A percentile compares a stretch with the other conserved stretches of the same genome.
phyloP scores from a whole-genome alignment of 768 basidiomycete species.

The Boletus patriciae region DNA sequence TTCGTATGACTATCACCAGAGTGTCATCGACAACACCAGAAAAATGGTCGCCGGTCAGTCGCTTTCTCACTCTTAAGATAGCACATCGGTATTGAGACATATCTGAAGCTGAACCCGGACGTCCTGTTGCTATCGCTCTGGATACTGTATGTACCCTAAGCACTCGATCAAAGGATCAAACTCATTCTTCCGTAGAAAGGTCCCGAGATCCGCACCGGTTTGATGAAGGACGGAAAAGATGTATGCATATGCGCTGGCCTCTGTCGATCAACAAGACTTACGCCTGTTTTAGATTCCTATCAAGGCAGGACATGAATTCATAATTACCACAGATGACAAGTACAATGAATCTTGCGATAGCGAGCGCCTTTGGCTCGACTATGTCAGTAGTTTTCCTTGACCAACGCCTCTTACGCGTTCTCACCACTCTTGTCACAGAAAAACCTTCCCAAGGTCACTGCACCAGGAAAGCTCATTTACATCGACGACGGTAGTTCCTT shows the following conservation, averaged over 20 bases:
- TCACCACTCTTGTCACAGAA: slow-evolving; percentile 42
- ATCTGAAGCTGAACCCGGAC: slow-evolving; percentile 57
- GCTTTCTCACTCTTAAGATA: background rate
- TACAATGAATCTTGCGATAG: slow-evolving; percentile 79
- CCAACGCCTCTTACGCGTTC: background rate
- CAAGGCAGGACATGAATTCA: slow-evolving; percentile 91
- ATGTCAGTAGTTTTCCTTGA: slow-evolving; percentile 53
- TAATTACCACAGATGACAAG: slow-evolving; percentile 79
- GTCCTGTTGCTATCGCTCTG: slow-evolving; percentile 95
- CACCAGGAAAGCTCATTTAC: slow-evolving; percentile 96
- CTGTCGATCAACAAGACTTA: slow-evolving; percentile 5
- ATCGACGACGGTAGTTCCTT: slow-evolving; percentile 81
- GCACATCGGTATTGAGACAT: slow-evolving; percentile 4
- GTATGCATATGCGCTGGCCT: slow-evolving; percentile 48
- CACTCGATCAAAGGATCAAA: background rate
- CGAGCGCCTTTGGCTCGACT: slow-evolving; percentile 90
- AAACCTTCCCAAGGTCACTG: slow-evolving; percentile 94
- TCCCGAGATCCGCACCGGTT: slow-evolving; percentile 96
- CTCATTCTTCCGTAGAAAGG: slow-evolving; percentile 70
- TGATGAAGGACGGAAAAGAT: slow-evolving; percentile 84
- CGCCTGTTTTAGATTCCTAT: slow-evolving; percentile 62
- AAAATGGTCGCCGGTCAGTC: slow-evolving; percentile 73
- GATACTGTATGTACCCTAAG: slow-evolving; percentile 71
- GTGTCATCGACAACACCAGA: slow-evolving; percentile 96
- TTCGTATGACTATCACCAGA: slow-evolving; percentile 97